Conservation (phyloP, 106 monocot species). For the Dendrobium nobile region DNA sequence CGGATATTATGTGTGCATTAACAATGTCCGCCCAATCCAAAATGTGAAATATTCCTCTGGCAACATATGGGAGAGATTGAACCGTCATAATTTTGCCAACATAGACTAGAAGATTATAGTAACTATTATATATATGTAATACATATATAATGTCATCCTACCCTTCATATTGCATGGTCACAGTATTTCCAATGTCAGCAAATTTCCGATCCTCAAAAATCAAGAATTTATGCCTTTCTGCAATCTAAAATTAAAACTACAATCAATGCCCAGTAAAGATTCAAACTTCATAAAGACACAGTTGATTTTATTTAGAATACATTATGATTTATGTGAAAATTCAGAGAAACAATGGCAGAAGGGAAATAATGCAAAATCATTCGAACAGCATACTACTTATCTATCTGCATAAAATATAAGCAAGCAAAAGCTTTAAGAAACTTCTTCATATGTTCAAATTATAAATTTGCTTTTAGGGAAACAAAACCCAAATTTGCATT, state of each 20-base stretch:
- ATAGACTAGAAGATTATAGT: not conserved
- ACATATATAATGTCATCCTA: slow-evolving; percentile 25
- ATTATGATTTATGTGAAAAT: not conserved
- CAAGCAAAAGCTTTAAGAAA: not conserved
- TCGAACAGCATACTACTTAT: not conserved
- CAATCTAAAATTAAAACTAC: slow-evolving; percentile 51
- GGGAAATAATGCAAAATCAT: not conserved
- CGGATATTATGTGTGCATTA: slow-evolving; percentile 94
- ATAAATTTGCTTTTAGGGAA: not conserved
- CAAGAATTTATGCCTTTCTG: slow-evolving; percentile 88
- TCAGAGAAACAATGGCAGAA: not conserved
- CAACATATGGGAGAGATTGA: slow-evolving; percentile 3
- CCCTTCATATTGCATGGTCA: slow-evolving; percentile 99
- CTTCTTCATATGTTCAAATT: not conserved
- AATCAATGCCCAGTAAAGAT: slow-evolving; percentile 1
- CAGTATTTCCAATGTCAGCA: slow-evolving; percentile 98
- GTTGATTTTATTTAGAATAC: not conserved
- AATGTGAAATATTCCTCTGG: slow-evolving; percentile 88
- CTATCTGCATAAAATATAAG: not conserved
- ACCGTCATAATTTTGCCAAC: not conserved
- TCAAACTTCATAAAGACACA: not conserved
- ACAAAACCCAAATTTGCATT: not conserved
- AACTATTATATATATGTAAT: not conserved
- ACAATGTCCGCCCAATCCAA: slow-evolving; percentile 98
- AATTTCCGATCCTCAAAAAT: slow-evolving; percentile 99